Base-by-base conservation (phyloP, 2,329 filamentous ascomycete species). In the Clonostachys solani region DNA sequence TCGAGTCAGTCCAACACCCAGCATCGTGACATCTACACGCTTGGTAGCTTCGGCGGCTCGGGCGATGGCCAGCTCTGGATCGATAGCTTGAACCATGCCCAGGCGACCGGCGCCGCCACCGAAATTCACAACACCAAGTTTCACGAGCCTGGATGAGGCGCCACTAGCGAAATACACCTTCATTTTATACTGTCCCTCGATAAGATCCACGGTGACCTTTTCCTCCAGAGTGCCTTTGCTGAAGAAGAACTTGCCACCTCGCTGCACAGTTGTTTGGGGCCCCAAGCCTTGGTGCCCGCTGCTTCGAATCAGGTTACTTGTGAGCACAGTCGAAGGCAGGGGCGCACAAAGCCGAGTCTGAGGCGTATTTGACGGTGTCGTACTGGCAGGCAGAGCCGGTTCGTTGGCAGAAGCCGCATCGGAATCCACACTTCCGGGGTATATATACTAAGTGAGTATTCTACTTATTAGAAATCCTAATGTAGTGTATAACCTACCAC, bases 81-180 rank as follows among this genome's bases (percentile, higher is more conserved):
- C 42, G 4, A 50, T 46, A 19, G 15, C 19, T 35, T 17, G 12
- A 41, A 47, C 50, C 2, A 52, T 52, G 2, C 55, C 54, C 1
- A 57, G 40, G 10, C 53, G 17, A 15, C 35, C 53, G 3, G 50
- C 52, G 33, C 54, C 54, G 34, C 53, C 53, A 29, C 23, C 23
- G 33, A 47, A 47, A 34, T 47, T 47, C 13, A 49, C 46, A 15
- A 55, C 19, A 19, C n/a, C 41, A 4, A 50, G 5, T 54, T 47
- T 45, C 10, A 35, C 41, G 3, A 50, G 18, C 33, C 46, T 52
- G 2, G 54, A 54, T 1, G 54, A 52, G 3, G 43, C 18, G 4
- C 77, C 72, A 10, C 75, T 83, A 17, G 73, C 77, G 51, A 83
- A 85, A 50, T 84, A 74, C 50, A 86, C 71, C 49, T 78, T 69